Evolutionary conservation across 2,329 filamentous ascomycete genomes (phyloP), one percentile per base, ranked within the genome.

Genomic region (Phialemonium atrogriseum): DNA sequence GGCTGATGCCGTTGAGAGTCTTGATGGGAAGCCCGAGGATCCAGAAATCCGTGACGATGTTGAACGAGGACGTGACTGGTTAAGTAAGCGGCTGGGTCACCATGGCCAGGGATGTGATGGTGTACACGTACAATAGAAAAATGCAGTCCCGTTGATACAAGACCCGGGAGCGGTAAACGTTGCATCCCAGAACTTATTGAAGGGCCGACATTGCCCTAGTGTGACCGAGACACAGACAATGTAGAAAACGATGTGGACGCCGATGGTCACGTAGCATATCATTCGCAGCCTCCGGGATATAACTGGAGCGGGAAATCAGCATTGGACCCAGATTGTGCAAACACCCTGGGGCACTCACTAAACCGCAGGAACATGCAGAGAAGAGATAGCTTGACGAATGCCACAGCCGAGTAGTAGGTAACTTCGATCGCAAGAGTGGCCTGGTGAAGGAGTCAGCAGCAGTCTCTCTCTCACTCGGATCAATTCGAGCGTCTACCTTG

Each of bases 281-380:
- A 33, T 33, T 11, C 51, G 50, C 32, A 60, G 54, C 0, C 37
- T 43, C 2, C 20, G 35, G 16, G 41, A 33, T 11, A 42, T 37
- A 13, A 44, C 44, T 49, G 20, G 1, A 35, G 6, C n/a, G 5
- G 5, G 23, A 11, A 2, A 21, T 24, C 15, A 32, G 18, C 24
- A 10, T 28, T 10, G 10, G 6, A 34, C 2, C 11, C 23, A 16
- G 13, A 27, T 10, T 17, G 17, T 15, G 28, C 6, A 22, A 22
- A 5, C 8, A 12, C 10, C 8, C n/a, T 10, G 7, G n/a, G 8
- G 9, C 10, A 44, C 49, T 21, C 51, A 60, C 59, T 54, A 26
- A 68, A 62, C 17, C 64, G 53, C 10, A 67, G 52, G 29, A 67
- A 68, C 35, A 64, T 64, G 36, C 55, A 54, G 2, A 67, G 46